Evolutionary conservation across 2,329 filamentous ascomycete species (phyloP).

Genomic region (Apiospora phragmitis): DNA sequence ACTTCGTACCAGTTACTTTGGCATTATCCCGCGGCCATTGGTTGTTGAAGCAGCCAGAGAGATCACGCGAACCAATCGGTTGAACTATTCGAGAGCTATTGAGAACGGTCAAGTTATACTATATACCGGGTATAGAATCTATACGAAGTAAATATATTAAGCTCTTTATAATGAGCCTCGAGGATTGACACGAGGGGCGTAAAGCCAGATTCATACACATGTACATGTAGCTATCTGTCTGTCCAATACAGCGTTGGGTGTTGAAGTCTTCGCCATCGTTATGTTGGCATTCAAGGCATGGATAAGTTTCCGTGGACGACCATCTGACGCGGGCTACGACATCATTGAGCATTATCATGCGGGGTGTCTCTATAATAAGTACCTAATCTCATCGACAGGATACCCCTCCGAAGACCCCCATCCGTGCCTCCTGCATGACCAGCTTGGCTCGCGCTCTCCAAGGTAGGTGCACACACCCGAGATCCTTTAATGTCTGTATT

Average conservation of each 20-base stretch:
- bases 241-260: neutral
- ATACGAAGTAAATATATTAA: neutral
- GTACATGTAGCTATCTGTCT: neutral
- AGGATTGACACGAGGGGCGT: neutral
- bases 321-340: neutral
- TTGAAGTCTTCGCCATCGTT: neutral
- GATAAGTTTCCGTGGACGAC: neutral
- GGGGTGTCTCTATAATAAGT: constrained; percentile 2
- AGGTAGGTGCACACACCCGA: too few relatives aligned
- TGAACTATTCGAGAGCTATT: neutral
- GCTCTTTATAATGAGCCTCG: neutral
- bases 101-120: neutral
- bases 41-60: neutral
- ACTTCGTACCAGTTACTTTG: neutral
- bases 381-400: neutral
- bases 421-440: neutral
- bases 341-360: neutral
- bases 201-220: neutral
- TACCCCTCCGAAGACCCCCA: neutral
- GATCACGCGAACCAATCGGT: neutral
- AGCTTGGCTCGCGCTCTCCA: neutral
- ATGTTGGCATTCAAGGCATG: neutral
- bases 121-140: neutral
- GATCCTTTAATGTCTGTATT: neutral
- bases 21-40: neutral